These are phyloP conservation scores for Astrocystis sublimbata DNA, from an alignment of 495 filamentous ascomycete genomes.

Conservation along the genomic window DNA sequence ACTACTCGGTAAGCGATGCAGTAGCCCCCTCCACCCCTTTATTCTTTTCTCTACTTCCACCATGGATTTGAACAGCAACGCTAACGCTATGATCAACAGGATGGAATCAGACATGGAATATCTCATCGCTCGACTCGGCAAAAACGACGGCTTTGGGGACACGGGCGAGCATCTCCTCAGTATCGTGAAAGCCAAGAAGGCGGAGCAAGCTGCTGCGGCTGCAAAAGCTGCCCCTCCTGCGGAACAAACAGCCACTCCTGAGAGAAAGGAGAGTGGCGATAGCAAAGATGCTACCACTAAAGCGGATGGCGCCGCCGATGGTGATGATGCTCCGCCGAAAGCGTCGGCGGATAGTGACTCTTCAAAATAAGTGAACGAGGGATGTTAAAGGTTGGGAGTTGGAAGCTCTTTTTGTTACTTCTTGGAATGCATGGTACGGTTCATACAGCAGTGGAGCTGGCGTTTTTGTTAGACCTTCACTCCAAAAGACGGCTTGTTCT, in stretches of 20 bases:
- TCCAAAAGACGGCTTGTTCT: too few relatives aligned
- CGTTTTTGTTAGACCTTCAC: constrained; percentile 14
- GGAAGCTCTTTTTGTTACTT: background rate
- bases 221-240: constrained; percentile 6
- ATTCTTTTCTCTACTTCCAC: too few relatives aligned
- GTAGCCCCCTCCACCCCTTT: too few relatives aligned
- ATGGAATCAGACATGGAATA: constrained; percentile 78
- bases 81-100: constrained; percentile 46
- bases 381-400: too few relatives aligned
- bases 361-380: constrained; percentile 14
- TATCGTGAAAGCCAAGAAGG: constrained; percentile 64
- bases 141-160: constrained; percentile 77
- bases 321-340: constrained; percentile 8
- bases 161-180: constrained; percentile 66
- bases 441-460: constrained; percentile 7
- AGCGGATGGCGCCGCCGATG: background rate
- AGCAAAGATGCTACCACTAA: constrained; percentile 14
- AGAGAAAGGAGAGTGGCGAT: constrained; percentile 5
- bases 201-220: constrained; percentile 28
- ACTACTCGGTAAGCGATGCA: constrained; percentile 64
- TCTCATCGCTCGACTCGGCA: constrained; percentile 71
- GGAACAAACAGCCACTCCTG: constrained; percentile 23
- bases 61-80: background rate
- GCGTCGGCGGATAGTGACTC: constrained; percentile 19
- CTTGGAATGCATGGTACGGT: too few relatives aligned